These are phyloP conservation scores for Nigrospora oryzae DNA, from an alignment of 2,329 filamentous ascomycete species.

Conservation along the genomic window DNA sequence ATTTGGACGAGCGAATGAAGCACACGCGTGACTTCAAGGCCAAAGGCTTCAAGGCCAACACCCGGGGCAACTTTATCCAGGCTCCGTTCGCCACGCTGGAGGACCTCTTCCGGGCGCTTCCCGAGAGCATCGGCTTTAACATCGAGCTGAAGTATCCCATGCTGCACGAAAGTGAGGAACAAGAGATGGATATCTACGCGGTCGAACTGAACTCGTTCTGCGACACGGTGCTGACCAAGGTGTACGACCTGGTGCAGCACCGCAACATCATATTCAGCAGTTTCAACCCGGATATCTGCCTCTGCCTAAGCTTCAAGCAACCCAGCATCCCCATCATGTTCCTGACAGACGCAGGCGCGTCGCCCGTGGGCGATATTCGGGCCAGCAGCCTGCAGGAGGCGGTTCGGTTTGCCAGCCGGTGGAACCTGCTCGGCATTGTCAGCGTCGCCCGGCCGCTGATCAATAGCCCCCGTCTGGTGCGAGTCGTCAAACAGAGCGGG, in stretches of 20 bases:
- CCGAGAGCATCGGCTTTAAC: conserved; percentile 83
- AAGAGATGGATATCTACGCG: conserved; percentile 94
- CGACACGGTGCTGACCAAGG: conserved; percentile 82
- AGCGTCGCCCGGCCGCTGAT: conserved; percentile 82
- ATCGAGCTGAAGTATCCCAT: conserved; percentile 99
- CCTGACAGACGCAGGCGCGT: conserved; percentile 81
- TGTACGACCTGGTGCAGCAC: conserved; percentile 74
- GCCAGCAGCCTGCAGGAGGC: conserved; percentile 92
- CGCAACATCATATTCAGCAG: conserved; percentile 96
- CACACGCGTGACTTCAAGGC: conserved; percentile 91
- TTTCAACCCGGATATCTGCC: conserved; percentile 95
- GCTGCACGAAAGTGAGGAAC: conserved; percentile 89
- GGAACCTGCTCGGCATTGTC: conserved; percentile 91
- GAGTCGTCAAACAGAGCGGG: conserved; percentile 88
- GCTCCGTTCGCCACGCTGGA: conserved; percentile 92
- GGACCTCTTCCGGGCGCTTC: conserved; percentile 81
- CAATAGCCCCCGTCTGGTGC: conserved; percentile 78
- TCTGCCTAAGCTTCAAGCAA: conserved; percentile 93
- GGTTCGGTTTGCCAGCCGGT: conserved; percentile 85
- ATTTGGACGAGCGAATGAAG: conserved; percentile 79
- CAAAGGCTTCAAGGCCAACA: conserved; percentile 94
- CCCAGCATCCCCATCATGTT: conserved; percentile 94
- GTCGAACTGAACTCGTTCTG: conserved; percentile 96
- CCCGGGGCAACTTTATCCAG: conserved; percentile 88
- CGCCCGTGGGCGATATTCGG: conserved; percentile 75